Base-by-base conservation (phyloP, 2,329 filamentous ascomycete genomes). In the Leptographium wingfieldii region DNA sequence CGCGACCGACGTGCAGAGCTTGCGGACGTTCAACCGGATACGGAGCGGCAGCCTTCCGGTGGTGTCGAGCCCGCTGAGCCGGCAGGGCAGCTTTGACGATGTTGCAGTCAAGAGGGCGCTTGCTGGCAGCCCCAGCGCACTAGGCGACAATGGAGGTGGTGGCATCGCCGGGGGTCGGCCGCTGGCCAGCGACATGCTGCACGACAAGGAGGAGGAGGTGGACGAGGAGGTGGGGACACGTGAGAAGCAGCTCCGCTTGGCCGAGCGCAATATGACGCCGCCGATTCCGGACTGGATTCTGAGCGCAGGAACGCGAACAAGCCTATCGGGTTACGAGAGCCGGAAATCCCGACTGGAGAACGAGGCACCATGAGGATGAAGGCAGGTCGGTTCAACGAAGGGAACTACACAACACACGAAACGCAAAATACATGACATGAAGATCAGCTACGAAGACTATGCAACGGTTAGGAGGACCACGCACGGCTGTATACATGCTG, bases 261-360 rank as follows among this genome's bases (percentile, higher is more conserved):
- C 69, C 9, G 77, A 78, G 65, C 72, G 76, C 55, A 75, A 74
- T 48, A 75, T 84, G 72, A 83, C 80, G 11, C 80, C 82, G 12
- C 81, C 81, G 1, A 82, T 85, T 49, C 82, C 82, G 0, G 80
- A 83, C 7, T 85, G 81, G 77, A 77, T 84, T 43, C 69, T 85
- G 60, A 78, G 75, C 60, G 77, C 79, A 0, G 78, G 79, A n/a
- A 70, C 75, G 57, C 73, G 76, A 60, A 74, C 74, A 31, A 82
- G 77, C 66, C 70, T 81, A 65, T 67, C 72, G n/a, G 74, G 73
- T 19, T 80, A 79, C 63, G 71, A 74, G 59, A 73, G 64, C 63
- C 72, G 73, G 60, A 74, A 71, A 31, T 54, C 60, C 22, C 60
- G 59, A 7, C 35, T 61, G 3, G 59, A 64, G 22, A 52, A 59